Base-by-base conservation (phyloP, 345 rosid genomes). In the Pelargonium nanum region DNA sequence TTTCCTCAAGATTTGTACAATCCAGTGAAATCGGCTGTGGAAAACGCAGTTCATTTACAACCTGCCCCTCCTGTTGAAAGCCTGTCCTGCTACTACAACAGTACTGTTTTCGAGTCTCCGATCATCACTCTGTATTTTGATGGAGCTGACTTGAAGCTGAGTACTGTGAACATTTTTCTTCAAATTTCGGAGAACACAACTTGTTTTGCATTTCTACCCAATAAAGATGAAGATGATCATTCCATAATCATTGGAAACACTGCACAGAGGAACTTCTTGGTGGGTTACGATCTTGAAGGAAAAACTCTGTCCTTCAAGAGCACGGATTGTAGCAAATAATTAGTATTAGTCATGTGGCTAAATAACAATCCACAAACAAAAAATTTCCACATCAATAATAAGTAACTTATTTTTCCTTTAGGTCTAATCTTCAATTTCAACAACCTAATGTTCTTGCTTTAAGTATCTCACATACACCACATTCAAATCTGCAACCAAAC, bases 211-310 rank as follows among this genome's bases (percentile, higher is more conserved):
- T 60, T 60, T 21, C n/a, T n/a, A n/a, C n/a, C n/a, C n/a, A n/a
- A n/a, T n/a, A 24, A 2, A 8, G 6, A 5, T 4, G n/a, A n/a
- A n/a, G 15, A 7, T 22, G n/a, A 15, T 7, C 34, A 26, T 26
- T 12, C 19, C 1, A 21, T 30, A 6, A 60, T 60, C 63, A 34
- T 22, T 24, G 63, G 63, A 0, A 60, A 60, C 53, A 1, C 45
- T 9, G 63, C 63, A 6, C 63, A 60, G 63, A 8, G 12, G 54
- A 17, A 60, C 28, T 60, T 32, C 26, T 20, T 22, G 10, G 54
- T 60, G 2, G 63, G 63, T 0, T 60, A 60, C 30, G 54, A 60
- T 6, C 9, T 32, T 15, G 28, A 1, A 2, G 15, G 45, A 19
- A 23, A 23, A 5, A 26, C 53, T 0, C 20, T 60, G 17, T 40